Base-by-base conservation (phyloP, 805 yeast genomes). In the Metschnikowia matae region DNA sequence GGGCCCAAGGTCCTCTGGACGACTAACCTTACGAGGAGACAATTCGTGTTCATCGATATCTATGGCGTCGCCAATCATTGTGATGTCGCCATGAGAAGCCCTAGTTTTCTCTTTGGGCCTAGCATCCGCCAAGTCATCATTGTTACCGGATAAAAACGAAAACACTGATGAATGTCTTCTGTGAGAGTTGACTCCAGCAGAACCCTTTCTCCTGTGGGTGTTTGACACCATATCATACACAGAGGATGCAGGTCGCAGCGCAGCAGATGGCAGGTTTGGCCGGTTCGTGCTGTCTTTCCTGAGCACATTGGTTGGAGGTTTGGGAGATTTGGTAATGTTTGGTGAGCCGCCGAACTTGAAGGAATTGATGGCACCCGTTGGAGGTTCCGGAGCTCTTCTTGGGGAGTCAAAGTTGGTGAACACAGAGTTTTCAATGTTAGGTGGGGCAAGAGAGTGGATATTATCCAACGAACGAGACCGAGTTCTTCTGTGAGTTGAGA, bases 331-430 rank as follows among this genome's bases (percentile, higher is more conserved):
- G 14, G 49, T 32, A 11, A 36, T 26, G 18, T 29, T 48, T 3
- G 57, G 60, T 13, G 55, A 59, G 37, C 60, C 70, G 5, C 68
- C 77, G 55, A 65, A 75, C 60, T 60, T 68, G 58, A 41, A 77
- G 42, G 59, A 54, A 49, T 62, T 62, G 47, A 65, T 43, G 2
- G 72, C 69, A 39, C 53, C 48, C 31, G 66, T 67, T 2, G 90
- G 90, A 0, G 89, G 89, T 47, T 77, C 77, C 1, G 91, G 91
- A 0, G 89, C 87, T 58, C 73, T 82, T 66, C 89, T 74, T n/a
- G 89, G 89, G 0, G 89, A 84, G 17, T 75, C 66, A 61, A 84
- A 84, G 34, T 54, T 63, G 49, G 14, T 42, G 32, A 33, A 18
- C 40, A 36, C 47, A 14, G 49, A 46, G 23, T 50, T 49, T 23